Evolutionary conservation across 257 asterid species (phyloP).

Genomic region (Capsicum baccatum): DNA sequence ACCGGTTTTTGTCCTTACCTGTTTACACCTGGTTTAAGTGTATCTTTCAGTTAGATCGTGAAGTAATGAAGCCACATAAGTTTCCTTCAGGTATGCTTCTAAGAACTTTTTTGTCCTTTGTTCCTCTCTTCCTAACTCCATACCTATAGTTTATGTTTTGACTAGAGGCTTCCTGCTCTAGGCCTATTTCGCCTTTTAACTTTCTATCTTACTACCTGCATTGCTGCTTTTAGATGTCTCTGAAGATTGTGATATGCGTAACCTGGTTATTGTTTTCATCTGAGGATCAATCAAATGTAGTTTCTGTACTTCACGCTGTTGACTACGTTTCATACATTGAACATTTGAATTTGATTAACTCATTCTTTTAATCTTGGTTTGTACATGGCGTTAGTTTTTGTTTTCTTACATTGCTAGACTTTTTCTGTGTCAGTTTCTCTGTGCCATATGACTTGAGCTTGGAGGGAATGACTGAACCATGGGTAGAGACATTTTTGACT

Average conservation of each 20-base stretch:
- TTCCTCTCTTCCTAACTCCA: background rate
- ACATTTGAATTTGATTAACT: background rate
- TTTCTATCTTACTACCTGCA: background rate
- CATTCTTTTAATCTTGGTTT: background rate
- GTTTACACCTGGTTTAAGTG: slow-evolving; percentile 5
- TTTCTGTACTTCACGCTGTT: background rate
- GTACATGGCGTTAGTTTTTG: background rate
- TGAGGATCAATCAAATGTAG: background rate
- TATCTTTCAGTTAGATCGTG: slow-evolving; percentile 9
- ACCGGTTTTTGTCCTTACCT: background rate
- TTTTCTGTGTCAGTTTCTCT: slow-evolving; percentile 57
- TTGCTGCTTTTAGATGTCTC: slow-evolving; percentile 13
- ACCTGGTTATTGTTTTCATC: background rate
- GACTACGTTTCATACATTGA: background rate
- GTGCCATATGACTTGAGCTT: slow-evolving; percentile 78
- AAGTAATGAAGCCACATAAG: slow-evolving; percentile 22
- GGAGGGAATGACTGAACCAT: slow-evolving; percentile 65
- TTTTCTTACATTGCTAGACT: background rate
- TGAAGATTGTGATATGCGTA: background rate
- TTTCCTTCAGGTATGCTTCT: background rate
- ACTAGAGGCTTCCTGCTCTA: slow-evolving; percentile 9
- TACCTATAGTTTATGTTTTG: background rate
- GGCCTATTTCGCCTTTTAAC: slow-evolving; percentile 12
- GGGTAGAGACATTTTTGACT: slow-evolving; percentile 74
- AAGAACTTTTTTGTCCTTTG: background rate